phyloP scores from a whole-genome alignment of 768 basidiomycete species.

The Xerocomus spinulosus region DNA sequence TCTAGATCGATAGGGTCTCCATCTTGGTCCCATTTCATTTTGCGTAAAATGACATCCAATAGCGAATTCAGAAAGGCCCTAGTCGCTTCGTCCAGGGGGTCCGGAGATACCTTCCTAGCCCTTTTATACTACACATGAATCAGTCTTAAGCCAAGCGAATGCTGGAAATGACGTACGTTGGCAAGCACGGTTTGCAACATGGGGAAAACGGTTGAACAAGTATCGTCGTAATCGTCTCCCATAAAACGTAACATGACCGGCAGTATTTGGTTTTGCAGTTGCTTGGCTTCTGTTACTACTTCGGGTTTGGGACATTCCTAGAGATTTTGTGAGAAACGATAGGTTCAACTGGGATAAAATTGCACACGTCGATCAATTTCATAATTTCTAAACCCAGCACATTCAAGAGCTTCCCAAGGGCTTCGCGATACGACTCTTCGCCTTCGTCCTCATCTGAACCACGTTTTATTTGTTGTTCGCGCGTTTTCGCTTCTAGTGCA shows the following conservation, averaged over 20 bases:
- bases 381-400: conserved; percentile 76
- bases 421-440: conserved; percentile 85
- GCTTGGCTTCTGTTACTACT: conserved; percentile 58
- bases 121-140: conserved; percentile 70
- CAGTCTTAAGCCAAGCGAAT: conserved; percentile 1
- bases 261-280: conserved; percentile 60
- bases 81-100: conserved; percentile 59
- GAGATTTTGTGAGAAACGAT: conserved; percentile 3
- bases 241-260: conserved; percentile 86
- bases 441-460: conserved; percentile 78
- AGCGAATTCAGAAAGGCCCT: conserved; percentile 75
- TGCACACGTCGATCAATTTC: conserved; percentile 73
- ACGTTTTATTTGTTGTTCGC: conserved; percentile 58
- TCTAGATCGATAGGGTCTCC: conserved; percentile 80
- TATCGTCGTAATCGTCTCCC: conserved; percentile 87
- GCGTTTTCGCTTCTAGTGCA: conserved; percentile 73
- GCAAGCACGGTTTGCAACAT: conserved; percentile 71
- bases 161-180: conserved; percentile 45
- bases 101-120: conserved; percentile 53
- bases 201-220: conserved; percentile 79
- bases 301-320: conserved; percentile 61
- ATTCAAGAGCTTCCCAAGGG: conserved; percentile 80
- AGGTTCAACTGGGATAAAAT: neutral
- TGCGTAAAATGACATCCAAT: conserved; percentile 72
- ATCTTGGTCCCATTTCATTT: conserved; percentile 88